Evolutionary conservation across 176 grass and related monocot genomes (phyloP), one percentile per base, ranked within the genome.

Genomic region (Triticum timopheevii): DNA sequence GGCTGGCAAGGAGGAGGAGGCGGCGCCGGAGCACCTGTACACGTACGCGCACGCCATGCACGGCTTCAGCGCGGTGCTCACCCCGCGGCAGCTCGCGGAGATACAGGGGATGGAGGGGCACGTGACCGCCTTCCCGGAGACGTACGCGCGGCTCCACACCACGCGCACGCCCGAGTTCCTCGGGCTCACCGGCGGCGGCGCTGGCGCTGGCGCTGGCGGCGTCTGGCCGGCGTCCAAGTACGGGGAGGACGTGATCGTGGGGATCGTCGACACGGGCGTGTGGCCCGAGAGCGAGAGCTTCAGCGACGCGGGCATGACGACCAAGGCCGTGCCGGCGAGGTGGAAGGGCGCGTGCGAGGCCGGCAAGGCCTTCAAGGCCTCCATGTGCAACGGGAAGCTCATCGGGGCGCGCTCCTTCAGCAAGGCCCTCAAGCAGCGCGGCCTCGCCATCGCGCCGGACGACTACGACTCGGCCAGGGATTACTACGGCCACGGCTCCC

Each of bases 11-110:
- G 50, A 28, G 2, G 3, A 36, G 6, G 13, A 67, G 49, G 7
- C 61, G 69, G 36, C 79, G 49, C 83, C 93, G 9, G 85, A 80
- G 35, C 91, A 95, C 79, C 93, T 95, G 85, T 95, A 95, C 86
- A 95, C 93, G 24, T 95, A 95, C 87, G 61, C 83, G 42, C 91
- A 95, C 69, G 91, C 77, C 36, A 91, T 95, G 93, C 72, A 85
- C 7, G 88, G 93, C 20, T 95, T 95, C 84, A 95, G 93, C 81
- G 91, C 88, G 3, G 45, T 82, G 80, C 93, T 95, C 44, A 91
- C 88, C 2, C 20, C 75, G 77, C 33, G 31, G 47, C 93, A 95
- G 84, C 80, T 95, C 11, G 71, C 10, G 45, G 68, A 79, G 45
- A 24, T 93, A 0, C n/a, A 84, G 30, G 10, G 36, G 6, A 63